Base-by-base conservation (phyloP, 2,329 filamentous ascomycete genomes). In the Calonectria pseudoturangicola region DNA sequence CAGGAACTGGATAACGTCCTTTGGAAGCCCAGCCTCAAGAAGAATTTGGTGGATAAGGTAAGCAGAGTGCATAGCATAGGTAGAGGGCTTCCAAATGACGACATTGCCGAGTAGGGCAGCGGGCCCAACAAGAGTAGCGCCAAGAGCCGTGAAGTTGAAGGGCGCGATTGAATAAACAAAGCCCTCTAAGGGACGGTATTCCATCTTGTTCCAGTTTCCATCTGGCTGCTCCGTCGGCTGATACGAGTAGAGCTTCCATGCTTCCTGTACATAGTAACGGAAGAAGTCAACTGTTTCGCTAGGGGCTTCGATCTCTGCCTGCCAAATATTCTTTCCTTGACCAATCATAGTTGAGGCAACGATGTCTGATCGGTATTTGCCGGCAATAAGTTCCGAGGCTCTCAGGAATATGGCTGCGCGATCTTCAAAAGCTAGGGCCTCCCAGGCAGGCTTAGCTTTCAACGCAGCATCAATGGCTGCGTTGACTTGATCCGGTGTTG, bases 101-200 rank as follows among this genome's bases (percentile, higher is more conserved):
- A 58, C 54, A 15, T 58, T 58, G n/a, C 54, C 54, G 16, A 58
- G 54, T 2, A 58, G 33, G 15, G 54, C 54, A 18, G 54, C 54
- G 2, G 54, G 54, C 4, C 54, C 54, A 15, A 58, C 33, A 6
- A 58, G 54, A 18, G 54, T 58, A 15, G 54, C 54, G 2, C 54
- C 54, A 39, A 58, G 54, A 12, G 54, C 54, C 2, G 54, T 88
- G 86, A 98, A 98, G 88, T 98, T 98, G 90, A 98, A 98, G 45
- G 96, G 96, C 62, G 93, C 94, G 78, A 98, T 92, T 43, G 95
- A 95, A 83, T 98, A 98, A 74, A 98, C 95, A 84, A 98, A 98
- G 16, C 96, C 96, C 84, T 98, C 96, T 30, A 65, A n/a, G 9
- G 54, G 54, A 41, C 54, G 54, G 33, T 41, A 58, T 18, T 58